Evolutionary conservation across 2,329 filamentous ascomycete genomes (phyloP), one percentile per base, ranked within the genome.

Genomic region (Curvularia sp.): DNA sequence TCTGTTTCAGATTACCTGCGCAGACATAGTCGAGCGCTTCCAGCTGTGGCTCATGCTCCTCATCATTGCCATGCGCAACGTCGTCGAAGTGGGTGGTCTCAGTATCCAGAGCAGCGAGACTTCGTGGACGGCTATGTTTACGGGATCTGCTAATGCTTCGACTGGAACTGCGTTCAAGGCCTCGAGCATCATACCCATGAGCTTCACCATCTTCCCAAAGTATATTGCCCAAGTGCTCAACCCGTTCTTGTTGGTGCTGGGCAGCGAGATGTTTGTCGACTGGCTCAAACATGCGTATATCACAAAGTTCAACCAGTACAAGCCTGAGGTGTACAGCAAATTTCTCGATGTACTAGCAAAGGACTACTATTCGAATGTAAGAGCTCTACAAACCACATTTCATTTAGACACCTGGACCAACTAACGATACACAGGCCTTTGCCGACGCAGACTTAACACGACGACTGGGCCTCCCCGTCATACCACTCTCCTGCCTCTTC

Each of bases 201-300:
- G 92, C 63, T 99, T 99, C 76, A 97, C 91, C 0, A 86, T 96
- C 5, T 82, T 99, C 48, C 95, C 96, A 0, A 89, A 86, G 6
- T 94, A 90, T 89, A 90, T 90, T 0, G 92, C 91, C 9, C 93
- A 97, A 74, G 90, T 99, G 0, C 81, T 99, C 4, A 93, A 92
- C 0, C 96, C 95, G 0, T 99, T 99, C 67, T 80, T 99, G 12
- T 88, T 99, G 7, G 96, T 99, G 0, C 86, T 99, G 6, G 94
- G 93, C 1, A 97, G 93, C 62, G 95, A 99, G 79, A 97, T 97
- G 89, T 80, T 97, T 8, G 95, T 99, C 1, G 95, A 99, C 78
- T 93, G 91, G 86, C 86, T 97, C 76, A 99, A 99, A 77, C 96
- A 99, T 74, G 92, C 92, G 22, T 99, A 98, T 75, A 96, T 99